Evolutionary conservation across 768 basidiomycete species (phyloP), one percentile per base, ranked within the genome.

Genomic region (Jaapia argillacea): DNA sequence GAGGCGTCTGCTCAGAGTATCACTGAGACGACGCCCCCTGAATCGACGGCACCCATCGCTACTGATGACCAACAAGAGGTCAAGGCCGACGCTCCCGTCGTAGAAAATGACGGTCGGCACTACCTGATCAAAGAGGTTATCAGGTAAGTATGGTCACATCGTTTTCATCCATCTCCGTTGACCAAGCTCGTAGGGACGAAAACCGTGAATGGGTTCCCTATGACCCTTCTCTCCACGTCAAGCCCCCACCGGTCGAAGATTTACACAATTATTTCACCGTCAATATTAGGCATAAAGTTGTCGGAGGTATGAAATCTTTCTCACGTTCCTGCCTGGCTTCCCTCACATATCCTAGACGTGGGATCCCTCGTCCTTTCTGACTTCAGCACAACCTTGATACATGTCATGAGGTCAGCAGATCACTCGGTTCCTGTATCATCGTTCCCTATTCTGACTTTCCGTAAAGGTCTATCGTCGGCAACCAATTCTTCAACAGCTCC

Each of bases 241-340:
- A n/a, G n/a, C n/a, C 43, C 2, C 44, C 44, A 22, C 50, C 48
- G 26, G 33, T 42, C 2, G 51, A 31, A 23, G 51, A 57, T 21
- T 5, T 45, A 1, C 42, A 44, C 7, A 55, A 48, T 36, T 57
- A 54, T 26, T 57, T 55, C 35, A 45, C 51, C 41, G 36, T 56
- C 41, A 48, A 53, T 20, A 13, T 47, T 4, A 47, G 42, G 28
- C 47, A 40, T 20, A 6, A 18, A 28, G 41, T 1, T 18, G 50
- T 33, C 10, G 10, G 16, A 10, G 28, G 28, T 10, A 33, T 33
- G 28, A 16, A 10, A 33, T 33, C 10, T 10, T 10, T 33, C 28
- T 16, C 28, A 10, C 16, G 16, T 33, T 33, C 28, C 10, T 10
- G 16, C 16, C 28, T 33, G 10, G 16, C 28, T 16, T 33, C 28